These are phyloP conservation scores for Smittium culicis DNA, from an alignment of 371 early-diverging fungal species.

Conservation along the genomic window DNA sequence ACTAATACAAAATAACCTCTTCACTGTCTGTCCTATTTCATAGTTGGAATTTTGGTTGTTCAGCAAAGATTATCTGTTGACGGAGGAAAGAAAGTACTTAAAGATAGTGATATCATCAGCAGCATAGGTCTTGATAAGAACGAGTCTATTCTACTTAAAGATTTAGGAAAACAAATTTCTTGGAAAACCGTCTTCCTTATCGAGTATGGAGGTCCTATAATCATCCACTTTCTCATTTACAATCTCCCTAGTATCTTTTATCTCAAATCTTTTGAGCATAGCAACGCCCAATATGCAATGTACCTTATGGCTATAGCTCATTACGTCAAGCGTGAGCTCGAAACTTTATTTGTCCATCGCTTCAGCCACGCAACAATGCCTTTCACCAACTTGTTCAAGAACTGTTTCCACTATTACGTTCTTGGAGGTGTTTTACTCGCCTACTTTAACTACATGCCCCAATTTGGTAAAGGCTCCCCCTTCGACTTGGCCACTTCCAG, in stretches of 20 bases:
- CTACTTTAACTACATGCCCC: constrained; percentile 69
- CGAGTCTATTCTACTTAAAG: constrained; percentile 59
- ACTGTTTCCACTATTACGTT: constrained; percentile 88
- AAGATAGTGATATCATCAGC: not conserved
- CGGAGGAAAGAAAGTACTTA: constrained; percentile 1
- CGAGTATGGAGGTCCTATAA: constrained; percentile 83
- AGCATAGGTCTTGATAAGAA: not conserved
- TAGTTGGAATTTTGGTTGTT: not conserved
- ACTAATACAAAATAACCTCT: too few species aligned
- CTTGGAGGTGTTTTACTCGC: constrained; percentile 77
- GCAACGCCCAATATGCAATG: constrained; percentile 51
- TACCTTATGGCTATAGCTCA: constrained; percentile 61
- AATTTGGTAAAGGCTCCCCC: constrained; percentile 39
- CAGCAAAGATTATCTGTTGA: constrained; percentile 1
- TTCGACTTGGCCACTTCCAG: constrained; percentile 36
- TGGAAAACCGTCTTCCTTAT: constrained; percentile 90
- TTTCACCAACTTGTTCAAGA: constrained; percentile 79
- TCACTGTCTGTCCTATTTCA: not conserved
- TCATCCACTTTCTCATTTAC: constrained; percentile 78
- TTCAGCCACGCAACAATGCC: constrained; percentile 94
- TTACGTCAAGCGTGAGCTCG: constrained; percentile 85
- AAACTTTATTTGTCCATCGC: constrained; percentile 85
- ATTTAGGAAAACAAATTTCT: constrained; percentile 85
- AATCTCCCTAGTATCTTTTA: constrained; percentile 51
- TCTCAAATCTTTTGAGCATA: constrained; percentile 45